A percentile compares a stretch with the other conserved stretches of the same genome.
Conservation (phyloP, 2,329 filamentous ascomycete species). For the Xylariaceae sp. region DNA sequence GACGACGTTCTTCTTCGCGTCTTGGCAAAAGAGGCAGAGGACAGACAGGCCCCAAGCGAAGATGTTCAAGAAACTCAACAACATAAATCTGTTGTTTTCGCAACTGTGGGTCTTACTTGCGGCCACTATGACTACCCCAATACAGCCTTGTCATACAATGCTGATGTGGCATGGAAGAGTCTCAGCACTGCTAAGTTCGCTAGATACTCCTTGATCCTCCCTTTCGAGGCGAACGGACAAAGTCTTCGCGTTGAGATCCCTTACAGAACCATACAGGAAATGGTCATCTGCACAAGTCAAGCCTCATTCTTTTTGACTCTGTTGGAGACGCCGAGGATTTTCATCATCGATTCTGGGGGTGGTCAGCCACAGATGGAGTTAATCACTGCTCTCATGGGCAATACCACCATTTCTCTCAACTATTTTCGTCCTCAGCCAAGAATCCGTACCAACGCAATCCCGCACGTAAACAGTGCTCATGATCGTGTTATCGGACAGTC, state of each 20-base stretch:
- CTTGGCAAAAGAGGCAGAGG: slow-evolving; percentile 32
- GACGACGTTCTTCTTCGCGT: slow-evolving; percentile 35
- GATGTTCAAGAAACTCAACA: slow-evolving; percentile 19
- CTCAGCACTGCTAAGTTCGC: slow-evolving; percentile 40
- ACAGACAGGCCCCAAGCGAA: slow-evolving; percentile 22
- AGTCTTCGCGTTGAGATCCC: slow-evolving; percentile 43
- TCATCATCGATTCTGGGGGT: slow-evolving; percentile 19
- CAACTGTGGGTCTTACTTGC: slow-evolving; percentile 34
- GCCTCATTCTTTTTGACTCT: slow-evolving; percentile 48
- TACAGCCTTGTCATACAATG: slow-evolving; percentile 38
- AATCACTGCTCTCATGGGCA: slow-evolving; percentile 15
- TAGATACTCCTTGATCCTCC: slow-evolving; percentile 40
- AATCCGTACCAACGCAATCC: slow-evolving; percentile 30
- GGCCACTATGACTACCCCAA: slow-evolving; percentile 45
- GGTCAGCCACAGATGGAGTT: slow-evolving; percentile 13
- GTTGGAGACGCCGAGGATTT: slow-evolving; percentile 48
- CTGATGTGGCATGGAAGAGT: slow-evolving; percentile 40
- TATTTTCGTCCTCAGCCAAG: slow-evolving; percentile 18
- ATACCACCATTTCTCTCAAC: slow-evolving; percentile 3
- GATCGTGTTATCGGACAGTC: slow-evolving; percentile 36
- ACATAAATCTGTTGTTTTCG: slow-evolving; percentile 21
- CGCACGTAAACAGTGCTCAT: slow-evolving; percentile 27
- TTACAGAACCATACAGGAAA: slow-evolving; percentile 45
- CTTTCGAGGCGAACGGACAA: slow-evolving; percentile 17
- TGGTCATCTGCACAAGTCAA: slow-evolving; percentile 36